A percentile compares a stretch with the other conserved stretches of the same genome.
phyloP scores from a whole-genome alignment of 2,329 filamentous ascomycete species.

The Diplodia seriata region DNA sequence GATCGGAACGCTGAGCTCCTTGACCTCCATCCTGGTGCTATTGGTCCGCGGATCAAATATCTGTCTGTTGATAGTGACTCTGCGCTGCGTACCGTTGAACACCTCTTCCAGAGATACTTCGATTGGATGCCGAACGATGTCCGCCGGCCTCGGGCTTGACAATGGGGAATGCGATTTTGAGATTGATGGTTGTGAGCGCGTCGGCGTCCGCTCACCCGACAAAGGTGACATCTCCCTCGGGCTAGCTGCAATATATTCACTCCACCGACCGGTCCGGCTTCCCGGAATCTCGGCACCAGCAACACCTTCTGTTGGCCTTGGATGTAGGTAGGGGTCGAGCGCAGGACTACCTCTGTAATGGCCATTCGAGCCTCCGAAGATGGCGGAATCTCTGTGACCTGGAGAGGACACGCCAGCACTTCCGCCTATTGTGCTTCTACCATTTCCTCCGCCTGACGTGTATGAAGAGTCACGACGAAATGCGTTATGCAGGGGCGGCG shows the following conservation, averaged over 20 bases:
- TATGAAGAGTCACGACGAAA: conserved; percentile 15
- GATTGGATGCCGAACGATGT: conserved; percentile 82
- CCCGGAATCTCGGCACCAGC: background rate
- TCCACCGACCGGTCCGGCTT: background rate
- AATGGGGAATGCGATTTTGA: background rate
- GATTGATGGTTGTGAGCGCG: background rate
- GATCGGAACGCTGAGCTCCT: conserved; percentile 91
- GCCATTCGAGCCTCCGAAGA: background rate
- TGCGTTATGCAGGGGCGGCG: background rate
- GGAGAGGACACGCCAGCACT: background rate
- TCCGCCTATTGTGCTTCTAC: background rate
- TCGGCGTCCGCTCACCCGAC: conserved; percentile 4
- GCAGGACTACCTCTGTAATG: background rate
- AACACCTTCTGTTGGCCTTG: background rate
- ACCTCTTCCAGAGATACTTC: conserved; percentile 86
- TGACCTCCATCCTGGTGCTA: conserved; percentile 84
- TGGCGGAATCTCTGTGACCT: background rate
- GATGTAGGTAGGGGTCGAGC: background rate
- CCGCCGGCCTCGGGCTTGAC: background rate
- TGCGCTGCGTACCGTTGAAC: conserved; percentile 86
- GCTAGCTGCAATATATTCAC: background rate
- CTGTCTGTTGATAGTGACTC: conserved; percentile 98
- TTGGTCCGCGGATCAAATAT: conserved; percentile 81
- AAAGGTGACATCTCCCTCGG: conserved; percentile 16
- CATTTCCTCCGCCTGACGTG: background rate